A percentile compares a stretch with the other conserved stretches of the same genome.
phyloP scores from a whole-genome alignment of 345 rosid species.

The Firmiana major region DNA sequence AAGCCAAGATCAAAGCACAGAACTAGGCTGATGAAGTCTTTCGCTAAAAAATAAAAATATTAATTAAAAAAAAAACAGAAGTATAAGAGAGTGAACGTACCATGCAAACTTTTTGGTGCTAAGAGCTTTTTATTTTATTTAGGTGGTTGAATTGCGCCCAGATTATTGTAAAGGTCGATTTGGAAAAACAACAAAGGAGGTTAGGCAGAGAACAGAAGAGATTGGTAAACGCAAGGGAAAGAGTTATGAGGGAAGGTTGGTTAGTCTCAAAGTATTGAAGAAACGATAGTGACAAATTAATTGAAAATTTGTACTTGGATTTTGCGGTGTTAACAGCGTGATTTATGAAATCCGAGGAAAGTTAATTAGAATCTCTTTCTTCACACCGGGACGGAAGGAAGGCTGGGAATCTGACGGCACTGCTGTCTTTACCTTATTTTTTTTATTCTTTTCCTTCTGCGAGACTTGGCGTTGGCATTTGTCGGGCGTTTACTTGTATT shows the following conservation, averaged over 20 bases:
- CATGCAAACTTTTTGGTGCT: not conserved
- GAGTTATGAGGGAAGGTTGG: not conserved
- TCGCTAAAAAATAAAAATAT: too few species aligned
- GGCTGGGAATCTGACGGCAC: not conserved
- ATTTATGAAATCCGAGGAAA: not conserved
- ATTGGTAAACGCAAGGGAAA: not conserved
- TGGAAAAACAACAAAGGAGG: not conserved
- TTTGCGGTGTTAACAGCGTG: not conserved
- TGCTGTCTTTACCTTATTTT: not conserved
- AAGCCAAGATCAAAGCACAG: not conserved
- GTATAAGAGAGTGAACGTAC: not conserved
- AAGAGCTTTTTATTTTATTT: not conserved
- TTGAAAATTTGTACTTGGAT: not conserved
- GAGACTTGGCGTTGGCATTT: not conserved
- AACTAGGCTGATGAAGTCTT: not conserved
- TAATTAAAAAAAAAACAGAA: too few species aligned
- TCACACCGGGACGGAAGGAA: not conserved
- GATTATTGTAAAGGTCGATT: not conserved
- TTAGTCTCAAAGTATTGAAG: not conserved
- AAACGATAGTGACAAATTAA: not conserved
- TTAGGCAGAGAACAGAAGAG: conserved; percentile 9
- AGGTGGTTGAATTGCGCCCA: not conserved
- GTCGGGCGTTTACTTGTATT: not conserved
- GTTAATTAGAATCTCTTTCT: not conserved
- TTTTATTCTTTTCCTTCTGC: not conserved